Evolutionary conservation across 768 basidiomycete species (phyloP).

Genomic region (Collybiopsis confluens): DNA sequence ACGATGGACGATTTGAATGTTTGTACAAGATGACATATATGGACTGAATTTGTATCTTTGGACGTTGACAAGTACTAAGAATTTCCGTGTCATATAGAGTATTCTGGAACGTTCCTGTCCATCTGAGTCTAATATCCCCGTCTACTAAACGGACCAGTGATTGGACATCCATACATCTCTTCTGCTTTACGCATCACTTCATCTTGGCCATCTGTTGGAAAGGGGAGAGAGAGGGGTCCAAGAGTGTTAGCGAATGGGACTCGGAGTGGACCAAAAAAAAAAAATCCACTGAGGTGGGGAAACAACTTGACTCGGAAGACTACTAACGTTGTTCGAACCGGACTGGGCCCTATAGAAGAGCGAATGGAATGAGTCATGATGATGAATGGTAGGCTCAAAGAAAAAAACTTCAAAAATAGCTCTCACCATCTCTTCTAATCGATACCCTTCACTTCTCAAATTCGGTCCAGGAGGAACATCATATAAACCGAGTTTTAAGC

Average conservation of each 20-base stretch:
- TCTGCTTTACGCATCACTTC: too few species aligned
- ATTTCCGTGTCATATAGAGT: too few species aligned
- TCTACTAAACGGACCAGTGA: slow-evolving; percentile 27
- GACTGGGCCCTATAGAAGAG: slow-evolving; percentile 31
- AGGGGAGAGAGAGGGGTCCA: neutral
- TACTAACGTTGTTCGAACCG: slow-evolving; percentile 30
- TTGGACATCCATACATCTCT: slow-evolving; percentile 30
- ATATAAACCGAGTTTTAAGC: slow-evolving; percentile 29
- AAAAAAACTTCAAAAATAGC: slow-evolving; percentile 18
- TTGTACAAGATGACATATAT: too few species aligned
- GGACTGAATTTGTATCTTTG: too few species aligned
- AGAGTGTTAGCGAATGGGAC: neutral
- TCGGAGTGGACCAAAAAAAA: too few species aligned
- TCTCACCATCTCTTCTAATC: slow-evolving; percentile 31
- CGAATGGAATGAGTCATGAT: neutral
- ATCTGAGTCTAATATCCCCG: too few species aligned
- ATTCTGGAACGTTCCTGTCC: too few species aligned
- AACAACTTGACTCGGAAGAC: too few species aligned
- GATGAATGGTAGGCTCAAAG: neutral
- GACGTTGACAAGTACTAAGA: too few species aligned
- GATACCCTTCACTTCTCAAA: slow-evolving; percentile 36
- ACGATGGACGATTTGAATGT: too few species aligned
- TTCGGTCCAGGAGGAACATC: slow-evolving; percentile 34
- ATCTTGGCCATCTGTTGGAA: slow-evolving; percentile 5
- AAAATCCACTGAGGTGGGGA: too few species aligned